These are phyloP conservation scores for Fusarium penzigii DNA, from an alignment of 2,329 filamentous ascomycete species.

Conservation along the genomic window DNA sequence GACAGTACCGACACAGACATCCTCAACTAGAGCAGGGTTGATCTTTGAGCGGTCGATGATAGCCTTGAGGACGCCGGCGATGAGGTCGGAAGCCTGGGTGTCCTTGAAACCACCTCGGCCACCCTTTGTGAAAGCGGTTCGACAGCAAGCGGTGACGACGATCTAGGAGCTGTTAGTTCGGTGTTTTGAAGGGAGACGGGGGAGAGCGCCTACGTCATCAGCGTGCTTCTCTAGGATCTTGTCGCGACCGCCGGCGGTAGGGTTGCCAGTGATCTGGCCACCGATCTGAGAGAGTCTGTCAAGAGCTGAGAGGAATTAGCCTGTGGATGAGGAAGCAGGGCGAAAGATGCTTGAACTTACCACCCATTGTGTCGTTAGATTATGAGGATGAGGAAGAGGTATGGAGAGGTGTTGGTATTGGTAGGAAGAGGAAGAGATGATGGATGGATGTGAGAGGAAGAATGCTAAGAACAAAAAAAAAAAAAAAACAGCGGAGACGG, in stretches of 20 bases:
- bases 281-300: slow-evolving; percentile 62
- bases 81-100: slow-evolving; percentile 81
- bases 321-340: slow-evolving; percentile 10
- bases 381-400: not conserved
- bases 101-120: slow-evolving; percentile 96
- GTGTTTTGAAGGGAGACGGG: not conserved
- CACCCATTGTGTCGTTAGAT: slow-evolving; percentile 36
- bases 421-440: not conserved
- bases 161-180: slow-evolving; percentile 51
- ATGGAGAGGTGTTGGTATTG: not conserved
- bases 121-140: slow-evolving; percentile 89
- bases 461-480: not conserved
- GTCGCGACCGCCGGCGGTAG: slow-evolving; percentile 52
- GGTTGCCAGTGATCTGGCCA: slow-evolving; percentile 63
- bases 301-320: slow-evolving; percentile 44
- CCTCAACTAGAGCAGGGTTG: slow-evolving; percentile 84
- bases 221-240: slow-evolving; percentile 65
- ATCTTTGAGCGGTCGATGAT: slow-evolving; percentile 85
- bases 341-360: slow-evolving; percentile 28
- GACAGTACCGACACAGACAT: slow-evolving; percentile 89
- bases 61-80: slow-evolving; percentile 79
- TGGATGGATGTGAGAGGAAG: not conserved
- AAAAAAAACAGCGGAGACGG: not conserved
- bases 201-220: slow-evolving; percentile 57
- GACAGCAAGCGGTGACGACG: slow-evolving; percentile 89